These are phyloP conservation scores for Termitomyces sp. DNA, from an alignment of 768 basidiomycete species.

Conservation along the genomic window DNA sequence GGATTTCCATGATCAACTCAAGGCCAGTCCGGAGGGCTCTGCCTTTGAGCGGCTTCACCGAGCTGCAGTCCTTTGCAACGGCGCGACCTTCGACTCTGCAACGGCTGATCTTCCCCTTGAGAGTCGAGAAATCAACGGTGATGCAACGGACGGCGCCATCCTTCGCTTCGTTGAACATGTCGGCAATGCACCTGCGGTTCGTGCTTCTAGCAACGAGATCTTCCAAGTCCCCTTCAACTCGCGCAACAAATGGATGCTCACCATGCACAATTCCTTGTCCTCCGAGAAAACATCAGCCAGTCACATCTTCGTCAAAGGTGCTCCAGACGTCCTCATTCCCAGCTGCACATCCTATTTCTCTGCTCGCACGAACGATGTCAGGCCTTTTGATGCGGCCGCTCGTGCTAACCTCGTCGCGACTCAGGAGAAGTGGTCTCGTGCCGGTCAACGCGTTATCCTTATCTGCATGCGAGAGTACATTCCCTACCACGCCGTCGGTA, in stretches of 20 bases:
- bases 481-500: slow-evolving; percentile 17
- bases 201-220: slow-evolving; percentile 18
- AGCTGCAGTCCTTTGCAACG: slow-evolving; percentile 49
- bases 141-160: slow-evolving; percentile 53
- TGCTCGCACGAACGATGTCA: slow-evolving; percentile 13
- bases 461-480: slow-evolving; percentile 28
- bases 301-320: slow-evolving; percentile 50
- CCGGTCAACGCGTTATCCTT: slow-evolving; percentile 51
- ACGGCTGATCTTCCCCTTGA: slow-evolving; percentile 19
- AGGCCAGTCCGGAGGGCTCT: neutral
- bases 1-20: slow-evolving; percentile 12
- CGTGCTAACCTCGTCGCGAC: slow-evolving; percentile 15
- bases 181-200: slow-evolving; percentile 16
- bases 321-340: slow-evolving; percentile 48
- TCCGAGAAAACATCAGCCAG: slow-evolving; percentile 11
- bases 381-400: slow-evolving; percentile 22
- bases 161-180: slow-evolving; percentile 39
- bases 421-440: slow-evolving; percentile 38
- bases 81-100: slow-evolving; percentile 41
- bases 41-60: slow-evolving; percentile 22
- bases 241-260: slow-evolving; percentile 57
- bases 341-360: slow-evolving; percentile 25
- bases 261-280: slow-evolving; percentile 23
- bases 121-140: slow-evolving; percentile 35
- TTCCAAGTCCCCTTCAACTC: slow-evolving; percentile 43